Evolutionary conservation across 208 protist species (phyloP).

Genomic region (Entamoeba invadens): DNA sequence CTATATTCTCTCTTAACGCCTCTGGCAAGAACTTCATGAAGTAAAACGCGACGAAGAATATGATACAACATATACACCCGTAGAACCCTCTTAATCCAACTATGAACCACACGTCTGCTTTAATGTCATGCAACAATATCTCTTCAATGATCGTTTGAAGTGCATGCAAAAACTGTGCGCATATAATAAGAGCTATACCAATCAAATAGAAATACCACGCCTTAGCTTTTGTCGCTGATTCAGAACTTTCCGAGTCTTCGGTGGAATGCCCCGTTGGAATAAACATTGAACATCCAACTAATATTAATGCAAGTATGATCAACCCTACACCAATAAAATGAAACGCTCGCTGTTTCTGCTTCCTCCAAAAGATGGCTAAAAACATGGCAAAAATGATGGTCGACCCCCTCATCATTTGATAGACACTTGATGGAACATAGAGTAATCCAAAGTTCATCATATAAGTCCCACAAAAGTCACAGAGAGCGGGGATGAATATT

Average conservation of each 20-base stretch:
- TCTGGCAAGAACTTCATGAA: neutral
- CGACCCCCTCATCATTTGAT: slow-evolving; percentile 67
- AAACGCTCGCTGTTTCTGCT: slow-evolving; percentile 35
- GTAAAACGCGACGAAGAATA: slow-evolving; percentile 48
- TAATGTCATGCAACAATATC: slow-evolving; percentile 51
- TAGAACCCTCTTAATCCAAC: slow-evolving; percentile 66
- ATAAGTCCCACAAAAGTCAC: slow-evolving; percentile 57
- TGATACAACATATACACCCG: slow-evolving; percentile 48
- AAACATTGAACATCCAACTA: slow-evolving; percentile 54
- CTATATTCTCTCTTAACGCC: slow-evolving; percentile 15
- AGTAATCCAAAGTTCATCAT: slow-evolving; percentile 63
- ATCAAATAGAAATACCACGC: slow-evolving; percentile 29
- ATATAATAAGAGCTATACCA: slow-evolving; percentile 57
- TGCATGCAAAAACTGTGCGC: slow-evolving; percentile 60
- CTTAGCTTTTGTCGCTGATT: neutral
- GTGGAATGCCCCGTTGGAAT: slow-evolving; percentile 12
- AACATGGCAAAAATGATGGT: slow-evolving; percentile 62
- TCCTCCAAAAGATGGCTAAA: slow-evolving; percentile 54
- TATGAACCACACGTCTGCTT: slow-evolving; percentile 57
- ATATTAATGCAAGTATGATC: slow-evolving; percentile 41
- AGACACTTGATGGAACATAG: slow-evolving; percentile 63
- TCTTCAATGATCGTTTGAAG: slow-evolving; percentile 67
- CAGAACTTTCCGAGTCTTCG: neutral
- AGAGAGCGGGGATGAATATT: slow-evolving; percentile 22
- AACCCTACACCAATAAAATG: slow-evolving; percentile 55